Conservation (phyloP, 352 stramenopile species). For the Phytophthora citrophthora region DNA sequence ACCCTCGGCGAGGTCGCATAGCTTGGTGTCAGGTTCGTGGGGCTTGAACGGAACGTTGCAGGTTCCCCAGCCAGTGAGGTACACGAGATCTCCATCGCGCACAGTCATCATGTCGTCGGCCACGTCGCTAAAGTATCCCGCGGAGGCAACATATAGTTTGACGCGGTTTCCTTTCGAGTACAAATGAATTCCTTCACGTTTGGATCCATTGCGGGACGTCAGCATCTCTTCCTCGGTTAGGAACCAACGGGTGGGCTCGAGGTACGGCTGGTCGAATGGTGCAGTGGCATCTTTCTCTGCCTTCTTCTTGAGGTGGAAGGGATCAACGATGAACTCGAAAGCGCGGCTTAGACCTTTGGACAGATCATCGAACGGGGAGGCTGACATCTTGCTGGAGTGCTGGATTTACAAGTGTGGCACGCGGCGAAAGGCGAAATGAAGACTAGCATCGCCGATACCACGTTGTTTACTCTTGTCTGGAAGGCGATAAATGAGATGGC, state of each 20-base stretch:
- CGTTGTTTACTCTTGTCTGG: not conserved
- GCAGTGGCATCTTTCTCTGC: conserved; percentile 22
- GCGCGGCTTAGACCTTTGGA: conserved; percentile 27
- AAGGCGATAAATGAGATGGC: not conserved
- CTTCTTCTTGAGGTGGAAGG: conserved; percentile 32
- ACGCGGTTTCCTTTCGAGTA: conserved; percentile 55
- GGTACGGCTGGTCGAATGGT: conserved; percentile 48
- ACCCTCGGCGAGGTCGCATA: conserved; percentile 41
- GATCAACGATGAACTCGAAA: conserved; percentile 38
- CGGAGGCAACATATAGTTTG: conserved; percentile 47
- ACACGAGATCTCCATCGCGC: conserved; percentile 38
- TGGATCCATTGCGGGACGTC: conserved; percentile 43
- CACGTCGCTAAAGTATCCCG: conserved; percentile 56
- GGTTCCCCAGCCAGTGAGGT: conserved; percentile 61
- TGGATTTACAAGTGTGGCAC: conserved; percentile 4
- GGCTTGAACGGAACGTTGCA: conserved; percentile 64
- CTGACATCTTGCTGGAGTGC: conserved; percentile 10
- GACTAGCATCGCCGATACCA: not conserved
- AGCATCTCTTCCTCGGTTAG: conserved; percentile 61
- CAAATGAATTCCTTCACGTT: conserved; percentile 42
- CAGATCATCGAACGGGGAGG: conserved; percentile 18
- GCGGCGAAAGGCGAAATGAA: conserved; percentile 12
- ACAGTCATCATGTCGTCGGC: conserved; percentile 46
- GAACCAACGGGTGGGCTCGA: conserved; percentile 62
- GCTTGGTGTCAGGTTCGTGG: conserved; percentile 33